A percentile compares a stretch with the other conserved stretches of the same genome.
phyloP scores from a whole-genome alignment of 768 basidiomycete genomes.

The Exidia glandulosa region DNA sequence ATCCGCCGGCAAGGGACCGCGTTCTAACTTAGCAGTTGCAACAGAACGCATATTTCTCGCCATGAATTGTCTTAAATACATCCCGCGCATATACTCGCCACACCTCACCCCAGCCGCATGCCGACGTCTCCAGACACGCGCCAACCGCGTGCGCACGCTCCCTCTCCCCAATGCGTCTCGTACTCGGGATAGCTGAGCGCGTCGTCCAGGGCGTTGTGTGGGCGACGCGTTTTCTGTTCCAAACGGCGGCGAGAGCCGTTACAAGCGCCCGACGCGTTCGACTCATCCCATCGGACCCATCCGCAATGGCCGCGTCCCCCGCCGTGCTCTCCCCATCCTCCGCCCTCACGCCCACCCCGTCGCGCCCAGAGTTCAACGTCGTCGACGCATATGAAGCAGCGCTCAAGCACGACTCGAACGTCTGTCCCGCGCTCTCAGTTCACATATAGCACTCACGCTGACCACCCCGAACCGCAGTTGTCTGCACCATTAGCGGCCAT shows the following conservation, averaged over 20 bases:
- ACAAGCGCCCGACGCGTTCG: not conserved
- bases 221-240: not conserved
- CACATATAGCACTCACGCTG: not conserved
- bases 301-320: not conserved
- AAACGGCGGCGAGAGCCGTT: not conserved
- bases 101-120: too few species aligned
- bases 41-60: too few species aligned
- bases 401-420: not conserved
- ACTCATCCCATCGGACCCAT: not conserved
- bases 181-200: not conserved
- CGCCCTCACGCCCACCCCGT: not conserved
- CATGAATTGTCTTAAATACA: too few species aligned
- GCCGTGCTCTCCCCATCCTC: not conserved
- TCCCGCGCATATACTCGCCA: too few species aligned
- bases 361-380: not conserved
- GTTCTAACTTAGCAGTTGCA: too few species aligned
- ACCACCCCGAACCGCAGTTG: constrained; percentile 31
- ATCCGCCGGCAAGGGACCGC: too few species aligned
- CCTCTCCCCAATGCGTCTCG: too few species aligned
- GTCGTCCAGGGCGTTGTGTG: not conserved
- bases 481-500: constrained; percentile 84
- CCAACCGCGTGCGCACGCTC: too few species aligned
- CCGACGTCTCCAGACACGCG: too few species aligned
- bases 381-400: not conserved
- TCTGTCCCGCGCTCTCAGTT: not conserved